Percentiles rank a stretch among this genome's conserved stretches.
phyloP scores from a whole-genome alignment of 345 rosid species.

The Gossypium anomalum region DNA sequence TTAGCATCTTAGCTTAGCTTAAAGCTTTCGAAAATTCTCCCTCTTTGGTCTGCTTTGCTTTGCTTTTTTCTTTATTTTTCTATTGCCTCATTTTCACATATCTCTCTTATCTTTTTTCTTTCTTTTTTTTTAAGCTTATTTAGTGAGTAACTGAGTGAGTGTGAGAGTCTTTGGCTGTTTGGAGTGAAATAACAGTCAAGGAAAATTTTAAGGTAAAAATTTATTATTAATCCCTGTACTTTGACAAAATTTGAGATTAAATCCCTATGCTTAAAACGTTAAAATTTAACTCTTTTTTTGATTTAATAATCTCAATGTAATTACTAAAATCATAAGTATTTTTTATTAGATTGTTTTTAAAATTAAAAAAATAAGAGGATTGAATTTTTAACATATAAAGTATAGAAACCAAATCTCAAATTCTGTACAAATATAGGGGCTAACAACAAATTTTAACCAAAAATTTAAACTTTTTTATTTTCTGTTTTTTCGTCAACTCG shows the following conservation, averaged over 20 bases:
- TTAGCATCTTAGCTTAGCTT: constrained; percentile 29
- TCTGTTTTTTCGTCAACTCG: neutral
- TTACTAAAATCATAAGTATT: no score
- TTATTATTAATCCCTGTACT: no score
- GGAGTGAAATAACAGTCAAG: constrained; percentile 29
- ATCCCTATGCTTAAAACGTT: no score
- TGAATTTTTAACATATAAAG: no score
- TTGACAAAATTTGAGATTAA: no score
- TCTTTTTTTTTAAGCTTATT: neutral
- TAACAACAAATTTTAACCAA: no score
- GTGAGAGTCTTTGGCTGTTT: constrained; percentile 12
- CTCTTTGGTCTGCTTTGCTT: neutral
- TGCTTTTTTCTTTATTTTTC: neutral
- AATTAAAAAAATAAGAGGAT: no score
- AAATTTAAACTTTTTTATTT: neutral
- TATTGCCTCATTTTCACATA: constrained; percentile 16
- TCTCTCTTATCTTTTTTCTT: neutral
- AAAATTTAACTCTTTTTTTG: no score
- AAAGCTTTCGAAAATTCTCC: neutral
- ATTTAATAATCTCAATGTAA: no score
- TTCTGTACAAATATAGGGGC: no score
- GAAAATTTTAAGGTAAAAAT: neutral
- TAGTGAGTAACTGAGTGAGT: neutral
- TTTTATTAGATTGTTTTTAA: no score
- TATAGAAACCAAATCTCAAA: no score